Conservation (phyloP, 345 rosid genomes). For the Angophora floribunda region DNA sequence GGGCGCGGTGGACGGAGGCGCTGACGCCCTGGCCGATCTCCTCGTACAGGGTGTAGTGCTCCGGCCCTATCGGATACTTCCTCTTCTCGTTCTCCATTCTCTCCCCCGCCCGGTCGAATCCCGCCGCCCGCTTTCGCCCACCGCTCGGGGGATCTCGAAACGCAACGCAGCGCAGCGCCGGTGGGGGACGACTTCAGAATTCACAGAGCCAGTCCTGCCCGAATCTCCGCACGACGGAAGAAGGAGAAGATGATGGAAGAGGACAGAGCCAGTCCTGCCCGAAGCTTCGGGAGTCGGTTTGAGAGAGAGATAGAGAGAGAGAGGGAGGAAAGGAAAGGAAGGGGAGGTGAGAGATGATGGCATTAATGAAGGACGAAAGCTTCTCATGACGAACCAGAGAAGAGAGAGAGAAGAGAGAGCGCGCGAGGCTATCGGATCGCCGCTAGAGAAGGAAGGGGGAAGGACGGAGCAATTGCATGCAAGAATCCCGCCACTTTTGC, state of each 20-base stretch:
- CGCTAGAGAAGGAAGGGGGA: constrained; percentile 14
- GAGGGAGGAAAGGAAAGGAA: not conserved
- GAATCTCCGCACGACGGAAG: not conserved
- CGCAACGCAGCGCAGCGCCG: not conserved
- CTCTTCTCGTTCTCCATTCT: constrained; percentile 64
- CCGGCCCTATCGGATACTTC: constrained; percentile 84
- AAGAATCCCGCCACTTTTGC: constrained; percentile 42
- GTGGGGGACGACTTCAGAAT: not conserved
- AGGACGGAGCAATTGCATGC: constrained; percentile 19
- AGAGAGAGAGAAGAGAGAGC: not conserved
- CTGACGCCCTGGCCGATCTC: constrained; percentile 92
- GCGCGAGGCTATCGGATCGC: constrained; percentile 61
- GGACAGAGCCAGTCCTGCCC: too few relatives aligned
- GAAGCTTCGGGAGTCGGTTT: not conserved
- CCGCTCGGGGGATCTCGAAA: not conserved
- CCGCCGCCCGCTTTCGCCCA: not conserved
- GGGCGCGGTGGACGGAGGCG: constrained; percentile 79
- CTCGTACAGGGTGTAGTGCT: constrained; percentile 59
- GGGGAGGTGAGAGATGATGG: not conserved
- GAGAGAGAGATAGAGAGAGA: too few relatives aligned
- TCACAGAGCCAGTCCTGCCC: not conserved
- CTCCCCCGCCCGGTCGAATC: not conserved
- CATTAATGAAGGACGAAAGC: not conserved
- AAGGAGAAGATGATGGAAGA: not conserved
- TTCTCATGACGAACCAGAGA: not conserved